phyloP scores from a whole-genome alignment of 2,329 filamentous ascomycete genomes.

The Calonectria leucothoes region DNA sequence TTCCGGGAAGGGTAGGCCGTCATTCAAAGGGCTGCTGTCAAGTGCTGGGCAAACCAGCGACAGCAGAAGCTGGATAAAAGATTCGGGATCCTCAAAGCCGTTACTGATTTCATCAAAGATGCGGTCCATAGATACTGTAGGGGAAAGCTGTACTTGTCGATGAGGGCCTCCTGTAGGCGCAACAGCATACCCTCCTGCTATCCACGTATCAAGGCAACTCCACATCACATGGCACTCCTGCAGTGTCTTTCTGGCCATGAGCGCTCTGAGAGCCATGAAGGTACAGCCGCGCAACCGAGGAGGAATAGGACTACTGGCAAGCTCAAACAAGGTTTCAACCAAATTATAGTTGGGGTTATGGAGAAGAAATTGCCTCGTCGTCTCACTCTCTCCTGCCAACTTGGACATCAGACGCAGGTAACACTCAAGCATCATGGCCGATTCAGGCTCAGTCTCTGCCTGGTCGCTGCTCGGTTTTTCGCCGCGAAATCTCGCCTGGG shows the following conservation, averaged over 20 bases:
- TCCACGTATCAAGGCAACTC: conserved; percentile 83
- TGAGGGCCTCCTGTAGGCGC: conserved; percentile 47
- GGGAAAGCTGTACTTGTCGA: conserved; percentile 47
- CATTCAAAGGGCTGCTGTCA: conserved; percentile 72
- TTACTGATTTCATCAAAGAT: conserved; percentile 80
- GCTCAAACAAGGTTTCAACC: conserved; percentile 78
- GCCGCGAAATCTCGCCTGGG: conserved; percentile 59
- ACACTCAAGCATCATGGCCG: conserved; percentile 94
- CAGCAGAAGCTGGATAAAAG: conserved; percentile 83
- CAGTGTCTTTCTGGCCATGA: conserved; percentile 80
- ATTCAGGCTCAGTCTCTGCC: conserved; percentile 88
- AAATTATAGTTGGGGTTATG: conserved; percentile 74
- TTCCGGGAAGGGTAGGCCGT: conserved; percentile 88
- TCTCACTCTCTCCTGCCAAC: conserved; percentile 78
- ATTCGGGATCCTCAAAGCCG: conserved; percentile 86
- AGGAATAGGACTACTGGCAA: conserved; percentile 82
- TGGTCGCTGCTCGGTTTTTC: conserved; percentile 73
- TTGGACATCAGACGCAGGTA: conserved; percentile 91
- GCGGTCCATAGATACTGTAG: conserved; percentile 65
- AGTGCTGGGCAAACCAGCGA: conserved; percentile 76
- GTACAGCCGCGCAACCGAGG: conserved; percentile 84
- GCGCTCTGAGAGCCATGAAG: conserved; percentile 80
- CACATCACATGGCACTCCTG: conserved; percentile 81
- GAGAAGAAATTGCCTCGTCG: conserved; percentile 80
- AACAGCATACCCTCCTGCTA: conserved; percentile 68